Base-by-base conservation (phyloP, 1,284 basidiomycete genomes). In the Pascua sp. region DNA sequence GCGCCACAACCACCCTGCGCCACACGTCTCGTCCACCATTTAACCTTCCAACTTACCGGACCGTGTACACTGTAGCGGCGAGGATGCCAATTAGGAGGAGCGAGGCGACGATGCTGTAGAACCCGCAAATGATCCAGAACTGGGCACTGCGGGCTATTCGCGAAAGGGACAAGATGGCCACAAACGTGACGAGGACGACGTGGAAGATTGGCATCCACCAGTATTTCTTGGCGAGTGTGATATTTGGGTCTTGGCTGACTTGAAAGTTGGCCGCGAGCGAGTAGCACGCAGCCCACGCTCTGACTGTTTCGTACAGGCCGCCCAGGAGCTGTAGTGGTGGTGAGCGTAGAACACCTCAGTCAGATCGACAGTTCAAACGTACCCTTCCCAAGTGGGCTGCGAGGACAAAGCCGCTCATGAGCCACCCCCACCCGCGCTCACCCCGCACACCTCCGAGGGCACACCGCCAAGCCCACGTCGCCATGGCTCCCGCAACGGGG, bases 401-500 rank as follows among this genome's bases (percentile, higher is more conserved):
- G 42, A 76, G 65, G 5, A 73, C 72, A 18, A 72, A 60, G 18
- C 75, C 75, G 18, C 65, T 66, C 55, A 76, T 64, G 42, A 72
- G 50, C 75, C 75, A 76, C 3, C 67, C 70, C 73, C 73, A 75
- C 12, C 57, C 58, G 18, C 75, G 51, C 54, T 76, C 75, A 3
- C 68, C 64, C 5, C 75, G 68, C 1, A 74, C 57, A 2, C 75
- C 71, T 1, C 66, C 68, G 50, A 71, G 55, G 11, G 73, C 73
- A 36, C 57, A 48, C 48, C 71, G 72, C 75, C 75, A 76, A 1
- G 72, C 64, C 75, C 75, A 76, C 3, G 69, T 69, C 0, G 70
- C 64, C 68, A 74, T 73, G 1, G 72, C 75, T 1, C 75, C 75
- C 5, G 73, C 66, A 4, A 77, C 73, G 12, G 75, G 75, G 47